Evolutionary conservation across 805 yeast species (phyloP).

Genomic region (Candida nitratophila): DNA sequence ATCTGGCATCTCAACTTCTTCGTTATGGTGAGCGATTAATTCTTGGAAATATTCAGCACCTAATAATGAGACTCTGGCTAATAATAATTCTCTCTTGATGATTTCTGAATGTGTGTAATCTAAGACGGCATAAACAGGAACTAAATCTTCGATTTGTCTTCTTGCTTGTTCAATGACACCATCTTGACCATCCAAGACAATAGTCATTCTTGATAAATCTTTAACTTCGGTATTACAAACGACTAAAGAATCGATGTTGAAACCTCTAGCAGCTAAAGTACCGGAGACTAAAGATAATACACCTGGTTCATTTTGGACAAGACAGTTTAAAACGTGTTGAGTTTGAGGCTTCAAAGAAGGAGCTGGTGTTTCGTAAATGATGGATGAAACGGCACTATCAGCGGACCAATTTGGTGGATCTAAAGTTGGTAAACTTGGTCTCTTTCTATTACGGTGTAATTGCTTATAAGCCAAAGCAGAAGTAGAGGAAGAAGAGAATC

Average conservation of each 20-base stretch:
- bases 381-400: constrained; percentile 93
- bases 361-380: constrained; percentile 83
- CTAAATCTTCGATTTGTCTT: constrained; percentile 95
- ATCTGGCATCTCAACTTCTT: constrained; percentile 36
- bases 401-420: constrained; percentile 95
- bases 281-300: constrained; percentile 90
- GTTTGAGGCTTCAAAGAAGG: constrained; percentile 56
- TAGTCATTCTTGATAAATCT: constrained; percentile 95
- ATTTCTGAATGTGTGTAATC: constrained; percentile 89
- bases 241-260: constrained; percentile 94
- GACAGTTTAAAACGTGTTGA: constrained; percentile 90
- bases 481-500: constrained; percentile 55
- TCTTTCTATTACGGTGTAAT: constrained; percentile 74
- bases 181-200: constrained; percentile 89
- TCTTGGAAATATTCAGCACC: constrained; percentile 99
- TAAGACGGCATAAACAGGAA: constrained; percentile 95
- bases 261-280: constrained; percentile 95
- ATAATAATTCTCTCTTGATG: constrained; percentile 81
- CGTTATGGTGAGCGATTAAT: constrained; percentile 76
- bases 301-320: constrained; percentile 98
- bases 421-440: constrained; percentile 88
- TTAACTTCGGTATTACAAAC: constrained; percentile 95
- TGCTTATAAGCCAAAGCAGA: constrained; percentile 94
- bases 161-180: constrained; percentile 97
- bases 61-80: constrained; percentile 86